phyloP scores from a whole-genome alignment of 2,329 filamentous ascomycete genomes.

The Penicillium oxalicum region DNA sequence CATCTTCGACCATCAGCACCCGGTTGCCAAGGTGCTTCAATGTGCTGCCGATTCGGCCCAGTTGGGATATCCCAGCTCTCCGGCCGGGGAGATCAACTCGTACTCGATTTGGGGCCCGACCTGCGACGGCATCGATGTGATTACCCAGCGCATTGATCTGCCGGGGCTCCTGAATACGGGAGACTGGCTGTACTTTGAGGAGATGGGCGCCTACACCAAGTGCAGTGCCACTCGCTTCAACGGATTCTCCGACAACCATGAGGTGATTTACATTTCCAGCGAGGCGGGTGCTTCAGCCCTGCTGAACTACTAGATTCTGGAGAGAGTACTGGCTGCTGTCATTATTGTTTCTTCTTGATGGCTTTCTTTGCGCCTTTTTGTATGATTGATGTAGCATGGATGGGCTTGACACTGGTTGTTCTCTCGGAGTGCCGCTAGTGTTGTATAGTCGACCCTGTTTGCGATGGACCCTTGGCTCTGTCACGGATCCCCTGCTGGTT shows the following conservation, averaged over 20 bases:
- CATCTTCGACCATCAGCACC: constrained; percentile 97
- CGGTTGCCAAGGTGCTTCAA: constrained; percentile 73
- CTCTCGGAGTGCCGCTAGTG: too few relatives aligned
- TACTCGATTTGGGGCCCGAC: constrained; percentile 99
- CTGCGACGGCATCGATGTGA: constrained; percentile 95
- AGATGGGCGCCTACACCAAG: constrained; percentile 98
- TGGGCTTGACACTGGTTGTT: too few relatives aligned
- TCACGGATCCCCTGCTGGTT: too few relatives aligned
- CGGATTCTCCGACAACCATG: constrained; percentile 86
- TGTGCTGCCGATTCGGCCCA: constrained; percentile 55
- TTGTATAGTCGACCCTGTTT: too few relatives aligned
- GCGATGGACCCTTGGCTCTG: too few relatives aligned
- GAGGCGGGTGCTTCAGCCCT: constrained; percentile 79
- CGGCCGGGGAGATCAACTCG: constrained; percentile 52
- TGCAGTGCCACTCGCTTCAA: constrained; percentile 98
- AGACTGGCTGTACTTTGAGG: constrained; percentile 97
- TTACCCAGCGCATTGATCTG: constrained; percentile 74
- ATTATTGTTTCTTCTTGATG: constrained; percentile 4
- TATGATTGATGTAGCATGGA: too few relatives aligned
- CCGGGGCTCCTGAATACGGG: constrained; percentile 76
- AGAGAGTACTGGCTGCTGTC: neutral
- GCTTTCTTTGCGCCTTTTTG: neutral
- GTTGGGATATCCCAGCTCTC: constrained; percentile 44
- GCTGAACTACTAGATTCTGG: constrained; percentile 43
- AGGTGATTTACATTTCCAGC: constrained; percentile 90